phyloP scores from a whole-genome alignment of 129 eudicot species.

The Tagetes patula region DNA sequence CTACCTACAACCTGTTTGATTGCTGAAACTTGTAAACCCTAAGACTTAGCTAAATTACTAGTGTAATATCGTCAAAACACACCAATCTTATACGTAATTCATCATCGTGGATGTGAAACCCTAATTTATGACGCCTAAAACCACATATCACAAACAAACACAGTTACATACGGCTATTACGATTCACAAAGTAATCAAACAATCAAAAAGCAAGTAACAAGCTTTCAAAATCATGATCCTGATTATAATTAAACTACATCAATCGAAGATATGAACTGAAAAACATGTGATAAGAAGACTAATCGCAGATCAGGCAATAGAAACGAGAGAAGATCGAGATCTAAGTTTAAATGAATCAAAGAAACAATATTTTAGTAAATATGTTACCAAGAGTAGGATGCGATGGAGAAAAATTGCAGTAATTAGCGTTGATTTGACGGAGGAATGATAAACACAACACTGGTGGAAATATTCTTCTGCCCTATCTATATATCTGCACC shows the following conservation, averaged over 20 bases:
- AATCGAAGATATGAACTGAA: neutral
- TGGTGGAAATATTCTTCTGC: neutral
- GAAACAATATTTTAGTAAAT: neutral
- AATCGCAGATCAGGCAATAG: slow-evolving; percentile 18
- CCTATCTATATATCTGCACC: slow-evolving; percentile 31
- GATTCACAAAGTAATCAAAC: slow-evolving; percentile 4
- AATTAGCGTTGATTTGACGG: slow-evolving; percentile 31
- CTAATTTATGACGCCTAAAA: neutral
- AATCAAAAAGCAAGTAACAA: neutral
- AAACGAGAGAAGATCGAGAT: slow-evolving; percentile 10
- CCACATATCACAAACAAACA: neutral
- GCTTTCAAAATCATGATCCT: slow-evolving; percentile 7
- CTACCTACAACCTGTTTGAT: neutral
- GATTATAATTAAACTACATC: neutral
- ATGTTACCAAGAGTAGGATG: slow-evolving; percentile 17
- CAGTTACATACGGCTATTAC: neutral
- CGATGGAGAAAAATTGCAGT: slow-evolving; percentile 14
- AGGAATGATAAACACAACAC: slow-evolving; percentile 9
- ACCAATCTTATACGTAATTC: neutral
- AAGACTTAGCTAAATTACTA: neutral
- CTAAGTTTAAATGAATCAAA: slow-evolving; percentile 7
- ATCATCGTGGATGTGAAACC: neutral
- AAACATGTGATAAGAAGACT: neutral
- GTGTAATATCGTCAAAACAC: neutral
- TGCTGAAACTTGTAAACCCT: slow-evolving; percentile 3